Evolutionary conservation across 208 protist genomes (phyloP), one percentile per base, ranked within the genome.

Genomic region (Wallacemonas sp.): DNA sequence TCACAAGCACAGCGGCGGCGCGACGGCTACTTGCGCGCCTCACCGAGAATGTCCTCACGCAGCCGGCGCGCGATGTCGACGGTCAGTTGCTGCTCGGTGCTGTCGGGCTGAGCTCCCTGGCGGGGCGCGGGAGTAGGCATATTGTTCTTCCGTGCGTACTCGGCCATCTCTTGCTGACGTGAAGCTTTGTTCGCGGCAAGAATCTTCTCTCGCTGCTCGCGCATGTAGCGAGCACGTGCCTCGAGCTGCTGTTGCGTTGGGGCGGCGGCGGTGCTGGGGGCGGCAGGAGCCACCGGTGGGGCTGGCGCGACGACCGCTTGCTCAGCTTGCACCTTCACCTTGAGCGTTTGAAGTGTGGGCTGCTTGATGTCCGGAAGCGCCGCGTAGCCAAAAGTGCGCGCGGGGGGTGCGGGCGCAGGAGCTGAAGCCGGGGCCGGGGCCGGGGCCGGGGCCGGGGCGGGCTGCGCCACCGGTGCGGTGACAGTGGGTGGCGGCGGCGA

Each of bases 31-130:
- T 85, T 90, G 1, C 62, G 77, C 10, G 68, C 73, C 50, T 95
- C 85, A 45, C 69, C 69, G 13, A 95, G 33, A 53, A 95, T 80
- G 60, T 95, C 89, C 22, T 87, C 85, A 42, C 89, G 89, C 21
- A 95, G 76, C 13, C 89, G 85, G 0, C 81, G 83, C n/a, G 85
- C 89, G 36, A 95, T 83, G 32, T 92, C 85, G 12, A 95, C 61
- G 4, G 81, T 95, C 62, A 95, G 68, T 42, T 92, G 73, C 52
- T 83, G 82, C 36, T 71, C 70, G 21, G 52, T 62, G 33, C 61
- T 54, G 26, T 70, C 64, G 9, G 61, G 26, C 32, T 59, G 62
- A 22, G 41, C 22, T 13, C 66, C 6, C 29, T 63, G 12, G 22
- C 29, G 26, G 13, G 34, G 33, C 6, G 15, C 34, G 27, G 34